A percentile compares a stretch with the other conserved stretches of the same genome.
Conservation (phyloP, 2,329 filamentous ascomycete genomes). For the Pseudocercospora cruenta region DNA sequence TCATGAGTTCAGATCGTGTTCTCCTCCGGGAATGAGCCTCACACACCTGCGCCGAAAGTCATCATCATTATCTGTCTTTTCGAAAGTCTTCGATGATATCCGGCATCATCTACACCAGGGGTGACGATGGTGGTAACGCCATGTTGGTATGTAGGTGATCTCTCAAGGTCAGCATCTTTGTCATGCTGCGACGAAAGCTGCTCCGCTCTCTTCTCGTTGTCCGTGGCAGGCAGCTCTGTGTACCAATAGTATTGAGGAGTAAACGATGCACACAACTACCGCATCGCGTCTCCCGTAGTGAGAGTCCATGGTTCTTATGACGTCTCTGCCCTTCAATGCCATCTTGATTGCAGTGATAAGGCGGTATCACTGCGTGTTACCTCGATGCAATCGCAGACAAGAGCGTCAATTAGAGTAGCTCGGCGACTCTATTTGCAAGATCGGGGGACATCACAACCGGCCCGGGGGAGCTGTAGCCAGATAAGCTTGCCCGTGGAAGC, state of each 20-base stretch:
- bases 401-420: neutral
- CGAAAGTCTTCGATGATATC: conserved; percentile 39
- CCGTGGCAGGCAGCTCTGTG: neutral
- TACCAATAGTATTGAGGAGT: neutral
- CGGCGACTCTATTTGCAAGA: neutral
- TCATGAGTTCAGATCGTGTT: neutral
- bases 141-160: conserved; percentile 7
- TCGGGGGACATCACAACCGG: neutral
- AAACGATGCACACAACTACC: neutral
- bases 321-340: neutral
- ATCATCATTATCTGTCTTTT: conserved; percentile 46
- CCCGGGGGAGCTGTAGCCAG: neutral
- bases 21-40: no score
- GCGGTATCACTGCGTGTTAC: neutral
- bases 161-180: conserved; percentile 15
- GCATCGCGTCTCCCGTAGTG: neutral
- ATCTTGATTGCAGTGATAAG: neutral
- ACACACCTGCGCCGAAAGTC: conserved; percentile 40
- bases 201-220: neutral
- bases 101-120: conserved; percentile 30
- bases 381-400: neutral
- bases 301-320: neutral
- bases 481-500: conserved; percentile 6
- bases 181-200: neutral
- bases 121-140: conserved; percentile 14